Evolutionary conservation across 2,329 filamentous ascomycete genomes (phyloP).

Genomic region (Fusarium hostae): DNA sequence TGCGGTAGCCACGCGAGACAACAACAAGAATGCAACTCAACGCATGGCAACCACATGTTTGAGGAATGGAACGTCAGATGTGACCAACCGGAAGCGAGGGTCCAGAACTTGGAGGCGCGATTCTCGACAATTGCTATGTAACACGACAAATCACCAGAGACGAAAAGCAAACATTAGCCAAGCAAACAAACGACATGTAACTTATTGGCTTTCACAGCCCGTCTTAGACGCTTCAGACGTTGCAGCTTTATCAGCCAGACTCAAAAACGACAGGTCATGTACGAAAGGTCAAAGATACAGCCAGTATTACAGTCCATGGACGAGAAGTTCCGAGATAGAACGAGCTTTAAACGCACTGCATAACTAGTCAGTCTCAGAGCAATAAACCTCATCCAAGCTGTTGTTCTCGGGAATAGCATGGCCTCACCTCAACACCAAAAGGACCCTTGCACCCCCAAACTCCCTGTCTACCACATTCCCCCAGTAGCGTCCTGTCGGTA

Average conservation of each 20-base stretch:
- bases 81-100: slow-evolving; percentile 27
- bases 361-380: background rate
- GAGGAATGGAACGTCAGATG: slow-evolving; percentile 25
- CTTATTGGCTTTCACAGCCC: background rate
- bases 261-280: slow-evolving; percentile 10
- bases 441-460: slow-evolving; percentile 32
- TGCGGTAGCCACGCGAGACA: slow-evolving; percentile 18
- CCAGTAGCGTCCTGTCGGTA: slow-evolving; percentile 22
- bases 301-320: background rate
- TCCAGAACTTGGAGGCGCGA: slow-evolving; percentile 16
- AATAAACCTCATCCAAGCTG: background rate
- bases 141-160: background rate
- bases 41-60: slow-evolving; percentile 30
- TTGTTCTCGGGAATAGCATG: slow-evolving; percentile 17
- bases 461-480: slow-evolving; percentile 45
- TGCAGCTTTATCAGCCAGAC: background rate
- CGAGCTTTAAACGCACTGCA: background rate
- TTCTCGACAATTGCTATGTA: slow-evolving; percentile 6
- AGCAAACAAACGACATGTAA: background rate
- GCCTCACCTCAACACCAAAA: background rate
- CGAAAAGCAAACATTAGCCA: background rate
- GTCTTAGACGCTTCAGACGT: background rate
- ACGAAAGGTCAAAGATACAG: background rate
- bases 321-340: slow-evolving; percentile 25
- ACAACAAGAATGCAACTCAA: slow-evolving; percentile 14